Conservation (phyloP, 495 filamentous ascomycete genomes). For the Xylona heveae region DNA sequence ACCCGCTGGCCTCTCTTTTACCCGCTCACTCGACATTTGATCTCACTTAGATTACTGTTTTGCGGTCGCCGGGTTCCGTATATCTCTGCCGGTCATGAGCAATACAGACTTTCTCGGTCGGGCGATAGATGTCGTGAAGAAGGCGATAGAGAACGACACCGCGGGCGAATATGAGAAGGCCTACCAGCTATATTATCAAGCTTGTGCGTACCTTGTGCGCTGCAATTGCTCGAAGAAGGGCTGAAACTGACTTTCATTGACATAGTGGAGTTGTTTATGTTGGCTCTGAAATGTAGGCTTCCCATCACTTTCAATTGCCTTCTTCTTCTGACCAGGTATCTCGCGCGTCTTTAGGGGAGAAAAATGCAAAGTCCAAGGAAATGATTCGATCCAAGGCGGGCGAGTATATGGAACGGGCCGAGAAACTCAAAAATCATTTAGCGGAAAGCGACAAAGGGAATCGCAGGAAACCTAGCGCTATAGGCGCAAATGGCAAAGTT, state of each 20-base stretch:
- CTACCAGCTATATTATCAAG: slow-evolving; percentile 82
- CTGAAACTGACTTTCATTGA: slow-evolving; percentile 11
- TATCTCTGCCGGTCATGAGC: slow-evolving; percentile 38
- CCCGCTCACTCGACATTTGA: too few relatives aligned
- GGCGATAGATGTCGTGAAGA: slow-evolving; percentile 87
- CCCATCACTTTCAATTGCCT: neutral
- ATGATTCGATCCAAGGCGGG: slow-evolving; percentile 83
- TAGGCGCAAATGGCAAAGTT: slow-evolving; percentile 71
- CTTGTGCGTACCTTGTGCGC: slow-evolving; percentile 18
- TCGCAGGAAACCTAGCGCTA: slow-evolving; percentile 48
- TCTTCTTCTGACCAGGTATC: neutral
- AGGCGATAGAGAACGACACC: slow-evolving; percentile 90
- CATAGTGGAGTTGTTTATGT: slow-evolving; percentile 76
- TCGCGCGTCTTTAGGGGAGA: slow-evolving; percentile 36
- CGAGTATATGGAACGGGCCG: slow-evolving; percentile 96
- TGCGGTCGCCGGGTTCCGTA: too few relatives aligned
- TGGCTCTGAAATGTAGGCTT: slow-evolving; percentile 78
- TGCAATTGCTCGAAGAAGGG: too few relatives aligned
- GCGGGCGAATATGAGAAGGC: slow-evolving; percentile 92
- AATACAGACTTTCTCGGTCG: slow-evolving; percentile 82
- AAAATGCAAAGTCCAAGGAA: slow-evolving; percentile 86
- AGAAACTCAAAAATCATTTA: slow-evolving; percentile 87
- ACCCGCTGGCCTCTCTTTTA: too few relatives aligned
- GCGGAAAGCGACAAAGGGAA: slow-evolving; percentile 49
- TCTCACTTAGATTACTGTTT: too few relatives aligned